Evolutionary conservation across 768 basidiomycete genomes (phyloP).

Genomic region (Mrakia hoshinonis): DNA sequence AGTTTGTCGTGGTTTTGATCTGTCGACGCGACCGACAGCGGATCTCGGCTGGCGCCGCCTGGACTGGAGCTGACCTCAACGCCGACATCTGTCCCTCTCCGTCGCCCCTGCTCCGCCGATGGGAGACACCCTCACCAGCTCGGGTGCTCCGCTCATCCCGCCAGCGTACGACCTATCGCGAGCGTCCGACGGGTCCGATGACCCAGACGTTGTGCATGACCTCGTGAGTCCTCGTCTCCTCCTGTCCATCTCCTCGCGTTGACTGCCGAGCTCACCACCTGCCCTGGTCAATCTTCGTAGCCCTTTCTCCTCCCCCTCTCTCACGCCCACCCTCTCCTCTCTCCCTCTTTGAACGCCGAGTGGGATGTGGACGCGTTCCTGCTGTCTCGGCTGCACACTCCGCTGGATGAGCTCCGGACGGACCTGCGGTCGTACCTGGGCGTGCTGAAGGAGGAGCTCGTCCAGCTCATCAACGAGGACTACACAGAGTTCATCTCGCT

Average conservation of each 20-base stretch:
- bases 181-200: not conserved
- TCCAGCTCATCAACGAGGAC: slow-evolving; percentile 92
- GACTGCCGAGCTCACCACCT: not conserved
- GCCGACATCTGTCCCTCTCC: not conserved
- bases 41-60: no score
- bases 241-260: not conserved
- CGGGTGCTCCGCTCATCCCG: slow-evolving; percentile 14
- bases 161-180: slow-evolving; percentile 3
- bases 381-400: slow-evolving; percentile 71
- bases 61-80: not conserved
- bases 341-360: slow-evolving; percentile 42
- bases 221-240: slow-evolving; percentile 1
- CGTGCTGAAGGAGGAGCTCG: slow-evolving; percentile 80
- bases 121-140: not conserved
- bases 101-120: not conserved
- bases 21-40: no score
- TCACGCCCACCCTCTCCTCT: slow-evolving; percentile 66
- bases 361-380: slow-evolving; percentile 85
- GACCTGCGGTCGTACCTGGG: slow-evolving; percentile 81
- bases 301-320: slow-evolving; percentile 56
- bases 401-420: slow-evolving; percentile 73
- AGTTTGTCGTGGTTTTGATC: no score
- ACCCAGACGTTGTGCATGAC: slow-evolving; percentile 11
- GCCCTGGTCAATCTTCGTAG: not conserved
- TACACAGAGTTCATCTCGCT: slow-evolving; percentile 96